A percentile compares a stretch with the other conserved stretches of the same genome.
phyloP scores from a whole-genome alignment of 176 grass and related monocot species.

The Aegilops sharonensis region DNA sequence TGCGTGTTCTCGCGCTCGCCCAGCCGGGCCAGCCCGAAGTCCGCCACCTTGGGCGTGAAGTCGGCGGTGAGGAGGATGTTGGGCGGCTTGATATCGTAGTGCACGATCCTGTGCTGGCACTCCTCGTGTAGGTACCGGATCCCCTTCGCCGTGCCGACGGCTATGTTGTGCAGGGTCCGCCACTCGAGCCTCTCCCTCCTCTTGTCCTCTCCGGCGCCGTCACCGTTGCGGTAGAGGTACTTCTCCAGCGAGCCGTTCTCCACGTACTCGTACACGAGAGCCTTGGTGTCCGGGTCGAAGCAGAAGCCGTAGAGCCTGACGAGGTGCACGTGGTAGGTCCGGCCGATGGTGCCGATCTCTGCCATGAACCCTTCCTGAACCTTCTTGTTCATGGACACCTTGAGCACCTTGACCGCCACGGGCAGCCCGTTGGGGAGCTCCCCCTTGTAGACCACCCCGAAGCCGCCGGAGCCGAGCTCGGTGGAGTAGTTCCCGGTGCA shows the following conservation, averaged over 20 bases:
- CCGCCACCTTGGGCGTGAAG: conserved; percentile 59
- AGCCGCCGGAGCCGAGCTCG: conserved; percentile 60
- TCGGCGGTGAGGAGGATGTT: conserved; percentile 52
- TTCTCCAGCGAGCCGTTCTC: conserved; percentile 70
- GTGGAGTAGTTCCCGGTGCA: conserved; percentile 45
- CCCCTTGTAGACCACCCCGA: conserved; percentile 65
- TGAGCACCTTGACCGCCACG: conserved; percentile 62
- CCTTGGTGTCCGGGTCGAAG: conserved; percentile 54
- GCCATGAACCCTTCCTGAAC: conserved; percentile 75
- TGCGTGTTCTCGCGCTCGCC: conserved; percentile 35
- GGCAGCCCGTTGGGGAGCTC: conserved; percentile 44
- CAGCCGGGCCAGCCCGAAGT: conserved; percentile 60
- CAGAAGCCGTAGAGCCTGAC: conserved; percentile 85
- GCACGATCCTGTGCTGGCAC: conserved; percentile 67
- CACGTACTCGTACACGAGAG: conserved; percentile 73
- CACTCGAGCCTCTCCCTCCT: conserved; percentile 29
- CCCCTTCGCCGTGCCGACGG: conserved; percentile 64
- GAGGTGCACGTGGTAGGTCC: conserved; percentile 76
- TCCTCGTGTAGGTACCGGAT: conserved; percentile 75
- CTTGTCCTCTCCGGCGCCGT: not conserved
- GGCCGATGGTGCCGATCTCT: conserved; percentile 64
- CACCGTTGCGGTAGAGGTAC: conserved; percentile 41
- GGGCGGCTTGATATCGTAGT: conserved; percentile 74
- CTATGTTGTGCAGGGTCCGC: conserved; percentile 48
- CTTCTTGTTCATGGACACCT: conserved; percentile 47